Conservation (phyloP, 371 early-diverging fungal genomes). For the Apophysomyces trapeziformis region DNA sequence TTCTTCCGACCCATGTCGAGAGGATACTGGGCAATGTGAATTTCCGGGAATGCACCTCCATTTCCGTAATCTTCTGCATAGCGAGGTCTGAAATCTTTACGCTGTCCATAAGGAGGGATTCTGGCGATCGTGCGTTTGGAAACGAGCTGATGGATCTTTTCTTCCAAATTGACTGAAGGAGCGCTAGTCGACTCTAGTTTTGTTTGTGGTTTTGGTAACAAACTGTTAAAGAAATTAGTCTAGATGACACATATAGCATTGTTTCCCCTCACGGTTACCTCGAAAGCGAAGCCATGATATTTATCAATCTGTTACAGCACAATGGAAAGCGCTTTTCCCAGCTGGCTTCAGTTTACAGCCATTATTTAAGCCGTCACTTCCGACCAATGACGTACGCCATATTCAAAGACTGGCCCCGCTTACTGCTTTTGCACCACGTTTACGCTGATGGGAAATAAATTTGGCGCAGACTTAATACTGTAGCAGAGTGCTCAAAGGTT, state of each 20-base stretch:
- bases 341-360: too few species aligned
- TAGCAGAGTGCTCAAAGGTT: too few species aligned
- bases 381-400: background rate
- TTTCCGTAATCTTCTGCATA: constrained; percentile 91
- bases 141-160: constrained; percentile 42
- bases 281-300: constrained; percentile 36
- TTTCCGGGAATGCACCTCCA: constrained; percentile 97
- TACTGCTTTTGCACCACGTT: too few species aligned
- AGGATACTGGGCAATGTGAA: constrained; percentile 90
- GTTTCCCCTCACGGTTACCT: constrained; percentile 21
- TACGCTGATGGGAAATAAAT: too few species aligned
- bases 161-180: constrained; percentile 38
- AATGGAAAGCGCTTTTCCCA: background rate
- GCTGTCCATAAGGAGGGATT: constrained; percentile 84
- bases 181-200: constrained; percentile 27
- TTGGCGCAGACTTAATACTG: too few species aligned
- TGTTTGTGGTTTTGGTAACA: constrained; percentile 53
- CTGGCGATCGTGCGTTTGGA: constrained; percentile 38
- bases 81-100: constrained; percentile 80
- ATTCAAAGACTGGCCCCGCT: background rate
- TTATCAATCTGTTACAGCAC: background rate
- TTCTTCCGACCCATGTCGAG: constrained; percentile 90
- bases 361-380: too few species aligned
- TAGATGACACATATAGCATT: background rate
- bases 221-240: constrained; percentile 17